Evolutionary conservation across 441 rosid species (phyloP).

Genomic region (Arabidopsis lyrata): DNA sequence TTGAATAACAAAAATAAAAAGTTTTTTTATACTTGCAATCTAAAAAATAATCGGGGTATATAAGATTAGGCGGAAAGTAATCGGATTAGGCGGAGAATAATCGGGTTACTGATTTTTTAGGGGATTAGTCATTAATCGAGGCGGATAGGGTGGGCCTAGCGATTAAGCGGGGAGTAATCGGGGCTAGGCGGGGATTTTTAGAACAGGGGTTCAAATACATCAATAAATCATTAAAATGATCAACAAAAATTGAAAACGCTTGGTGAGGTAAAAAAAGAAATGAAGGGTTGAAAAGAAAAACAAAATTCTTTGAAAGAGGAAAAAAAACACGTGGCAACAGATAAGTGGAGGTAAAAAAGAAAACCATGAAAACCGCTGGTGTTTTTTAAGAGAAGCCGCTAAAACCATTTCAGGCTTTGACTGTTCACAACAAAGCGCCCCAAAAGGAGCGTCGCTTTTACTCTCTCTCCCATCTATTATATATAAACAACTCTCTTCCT

Average conservation of each 20-base stretch:
- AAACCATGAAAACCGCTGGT: constrained; percentile 45
- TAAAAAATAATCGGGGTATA: too few species aligned
- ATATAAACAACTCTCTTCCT: constrained; percentile 31
- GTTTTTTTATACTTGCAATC: too few species aligned
- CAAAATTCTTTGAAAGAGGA: constrained; percentile 4
- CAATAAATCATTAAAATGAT: not conserved
- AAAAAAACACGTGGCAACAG: constrained; percentile 35
- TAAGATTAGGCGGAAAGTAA: too few species aligned
- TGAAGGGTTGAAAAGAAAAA: constrained; percentile 21
- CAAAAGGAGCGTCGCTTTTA: constrained; percentile 65
- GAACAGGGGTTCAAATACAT: too few species aligned
- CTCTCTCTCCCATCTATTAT: constrained; percentile 54
- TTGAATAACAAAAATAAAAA: too few species aligned
- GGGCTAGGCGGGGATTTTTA: too few species aligned
- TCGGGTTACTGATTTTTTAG: too few species aligned
- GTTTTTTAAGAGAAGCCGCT: constrained; percentile 56
- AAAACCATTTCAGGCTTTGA: constrained; percentile 49
- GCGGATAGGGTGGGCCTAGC: too few species aligned
- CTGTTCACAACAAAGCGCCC: constrained; percentile 61
- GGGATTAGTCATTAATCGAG: too few species aligned
- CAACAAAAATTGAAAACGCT: constrained; percentile 18
- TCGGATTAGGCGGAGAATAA: too few species aligned
- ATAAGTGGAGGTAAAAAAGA: constrained; percentile 39
- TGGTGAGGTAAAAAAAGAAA: constrained; percentile 14
- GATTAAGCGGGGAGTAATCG: too few species aligned